Base-by-base conservation (phyloP, 2,329 filamentous ascomycete genomes). In the Pezicula radicicola region DNA sequence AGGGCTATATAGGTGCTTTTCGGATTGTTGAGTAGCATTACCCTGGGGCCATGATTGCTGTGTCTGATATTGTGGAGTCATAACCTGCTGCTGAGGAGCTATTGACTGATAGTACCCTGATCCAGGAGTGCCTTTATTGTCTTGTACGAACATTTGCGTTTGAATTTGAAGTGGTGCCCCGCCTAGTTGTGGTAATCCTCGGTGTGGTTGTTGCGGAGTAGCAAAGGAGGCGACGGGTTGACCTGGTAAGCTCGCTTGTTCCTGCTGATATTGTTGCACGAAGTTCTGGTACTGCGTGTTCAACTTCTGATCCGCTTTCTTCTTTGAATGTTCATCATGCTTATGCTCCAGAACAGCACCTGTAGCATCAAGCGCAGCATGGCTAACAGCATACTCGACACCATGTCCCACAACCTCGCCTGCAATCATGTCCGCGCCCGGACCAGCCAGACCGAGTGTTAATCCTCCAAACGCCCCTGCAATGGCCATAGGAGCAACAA, bases 401-500 rank as follows among this genome's bases (percentile, higher is more conserved):
- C 70, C 70, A 28, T 72, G 67, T 10, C 69, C 70, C 1, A 66
- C 70, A 1, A 64, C 70, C 19, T 67, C 60, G 1, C 61, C 67
- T 1, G 66, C 67, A 5, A 72, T 55, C 2, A 66, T 63, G 39
- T 71, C 69, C 0, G 71, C 70, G 0, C 65, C 71, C 46, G 66
- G 62, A 0, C 59, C 61, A 2, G 70, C 69, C 0, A 72, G 60
- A 0, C 71, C 71, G 0, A 73, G 60, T 0, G 70, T 72, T 0
- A 71, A 60, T 0, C 68, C 64, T 3, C 66, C 64, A 13, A 72
- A 65, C 0, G 68, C 68, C 1, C 70, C 71, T 16, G 69, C 68
- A 4, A 73, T 59, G 0, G 70, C 70, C 60, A 71, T 66, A 13
- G 70, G 70, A 1, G 66, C 68, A 0, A 75, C 50, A 0, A 75